Conservation (phyloP, 805 yeast genomes). For the Lipomyces sp. region DNA sequence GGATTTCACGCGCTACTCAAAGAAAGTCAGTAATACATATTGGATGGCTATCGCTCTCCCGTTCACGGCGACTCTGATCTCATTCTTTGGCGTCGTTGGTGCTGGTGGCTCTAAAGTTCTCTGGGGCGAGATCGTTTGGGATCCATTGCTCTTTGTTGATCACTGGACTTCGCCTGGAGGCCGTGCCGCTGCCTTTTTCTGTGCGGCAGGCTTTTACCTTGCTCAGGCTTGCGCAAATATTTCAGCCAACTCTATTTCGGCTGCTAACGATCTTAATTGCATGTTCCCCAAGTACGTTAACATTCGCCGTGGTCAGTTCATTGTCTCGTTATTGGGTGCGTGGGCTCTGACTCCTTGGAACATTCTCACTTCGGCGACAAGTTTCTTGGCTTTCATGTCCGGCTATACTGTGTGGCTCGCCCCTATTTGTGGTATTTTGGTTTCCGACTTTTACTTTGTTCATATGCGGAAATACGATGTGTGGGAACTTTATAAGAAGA, state of each 20-base stretch:
- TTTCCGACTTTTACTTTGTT: conserved; percentile 44
- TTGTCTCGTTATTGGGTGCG: conserved; percentile 39
- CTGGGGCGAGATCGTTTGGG: conserved; percentile 18
- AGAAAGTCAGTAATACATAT: conserved; percentile 1
- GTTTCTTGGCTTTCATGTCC: conserved; percentile 39
- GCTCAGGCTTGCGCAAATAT: conserved; percentile 36
- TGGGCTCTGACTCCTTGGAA: conserved; percentile 44
- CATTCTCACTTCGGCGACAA: conserved; percentile 39
- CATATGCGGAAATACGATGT: conserved; percentile 20
- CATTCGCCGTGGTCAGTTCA: conserved; percentile 46
- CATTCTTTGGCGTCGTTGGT: conserved; percentile 15
- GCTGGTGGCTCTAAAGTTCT: conserved; percentile 18
- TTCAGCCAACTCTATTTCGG: conserved; percentile 43
- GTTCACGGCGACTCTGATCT: conserved; percentile 5
- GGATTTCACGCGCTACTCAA: conserved; percentile 47
- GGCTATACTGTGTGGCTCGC: conserved; percentile 42
- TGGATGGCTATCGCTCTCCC: conserved; percentile 12
- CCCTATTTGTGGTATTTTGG: conserved; percentile 42
- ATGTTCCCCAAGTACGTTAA: conserved; percentile 46
- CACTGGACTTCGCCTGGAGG: conserved; percentile 42
- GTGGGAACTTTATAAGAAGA: conserved; percentile 16
- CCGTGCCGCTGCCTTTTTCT: conserved; percentile 45
- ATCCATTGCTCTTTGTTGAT: conserved; percentile 28
- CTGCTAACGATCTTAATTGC: conserved; percentile 43
- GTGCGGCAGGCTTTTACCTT: conserved; percentile 40